Conservation (phyloP, 495 filamentous ascomycete species). For the Sabuloglossum arenarium region DNA sequence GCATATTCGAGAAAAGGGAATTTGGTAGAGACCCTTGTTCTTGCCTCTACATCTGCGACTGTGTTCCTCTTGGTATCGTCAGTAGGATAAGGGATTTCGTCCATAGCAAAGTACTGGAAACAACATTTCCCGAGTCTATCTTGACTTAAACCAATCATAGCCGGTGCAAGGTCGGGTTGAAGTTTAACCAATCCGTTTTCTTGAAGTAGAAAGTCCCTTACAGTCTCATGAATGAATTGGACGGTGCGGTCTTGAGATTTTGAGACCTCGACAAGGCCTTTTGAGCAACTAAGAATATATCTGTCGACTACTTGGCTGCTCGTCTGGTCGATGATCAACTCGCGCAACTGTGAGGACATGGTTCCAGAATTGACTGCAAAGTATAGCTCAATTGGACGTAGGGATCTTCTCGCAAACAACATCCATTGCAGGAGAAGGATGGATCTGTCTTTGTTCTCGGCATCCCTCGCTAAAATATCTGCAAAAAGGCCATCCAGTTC, state of each 20-base stretch:
- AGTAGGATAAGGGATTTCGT: too few relatives aligned
- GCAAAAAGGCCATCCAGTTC: constrained; percentile 16
- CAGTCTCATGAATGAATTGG: constrained; percentile 25
- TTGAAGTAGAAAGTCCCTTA: constrained; percentile 18
- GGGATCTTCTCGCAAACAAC: constrained; percentile 15
- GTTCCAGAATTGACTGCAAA: constrained; percentile 18
- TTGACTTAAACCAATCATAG: background rate
- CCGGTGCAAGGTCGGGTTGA: background rate
- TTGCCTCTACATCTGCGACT: too few relatives aligned
- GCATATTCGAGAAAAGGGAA: constrained; percentile 29
- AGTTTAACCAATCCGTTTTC: constrained; percentile 14
- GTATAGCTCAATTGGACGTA: constrained; percentile 19
- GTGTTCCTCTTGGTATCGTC: too few relatives aligned
- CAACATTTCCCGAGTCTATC: background rate
- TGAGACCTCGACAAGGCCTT: constrained; percentile 18
- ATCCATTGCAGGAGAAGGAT: constrained; percentile 22
- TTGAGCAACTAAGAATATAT: constrained; percentile 17
- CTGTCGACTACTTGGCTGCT: constrained; percentile 5
- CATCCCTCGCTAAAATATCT: constrained; percentile 18
- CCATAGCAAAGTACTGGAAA: background rate
- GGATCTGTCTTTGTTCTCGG: constrained; percentile 11
- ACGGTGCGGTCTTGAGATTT: constrained; percentile 11
- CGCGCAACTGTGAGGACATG: constrained; percentile 1
- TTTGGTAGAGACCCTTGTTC: too few relatives aligned
- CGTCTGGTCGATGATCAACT: constrained; percentile 6